Evolutionary conservation across 1,284 basidiomycete genomes (phyloP).

Genomic region (Polyporus tsugae): DNA sequence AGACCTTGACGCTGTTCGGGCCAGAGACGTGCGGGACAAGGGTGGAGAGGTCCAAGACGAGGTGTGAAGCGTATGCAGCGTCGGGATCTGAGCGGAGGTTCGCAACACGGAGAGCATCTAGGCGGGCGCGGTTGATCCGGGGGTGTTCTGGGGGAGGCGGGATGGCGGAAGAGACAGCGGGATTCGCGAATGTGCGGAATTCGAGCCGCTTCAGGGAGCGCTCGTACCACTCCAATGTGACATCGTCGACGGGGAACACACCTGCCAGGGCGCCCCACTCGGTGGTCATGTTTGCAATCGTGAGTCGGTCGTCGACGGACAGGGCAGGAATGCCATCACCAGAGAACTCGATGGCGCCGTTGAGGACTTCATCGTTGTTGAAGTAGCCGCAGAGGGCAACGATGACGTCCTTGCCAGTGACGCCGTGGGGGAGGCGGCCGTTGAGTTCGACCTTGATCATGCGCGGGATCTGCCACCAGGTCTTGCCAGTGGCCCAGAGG

Average conservation of each 20-base stretch:
- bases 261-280: slow-evolving; percentile 99
- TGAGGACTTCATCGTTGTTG: slow-evolving; percentile 97
- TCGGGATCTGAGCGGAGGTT: slow-evolving; percentile 77
- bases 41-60: slow-evolving; percentile 92
- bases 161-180: slow-evolving; percentile 55
- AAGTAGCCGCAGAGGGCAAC: slow-evolving; percentile 97
- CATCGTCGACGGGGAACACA: slow-evolving; percentile 93
- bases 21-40: slow-evolving; percentile 96
- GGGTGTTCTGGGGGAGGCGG: slow-evolving; percentile 85
- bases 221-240: slow-evolving; percentile 90
- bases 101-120: slow-evolving; percentile 70
- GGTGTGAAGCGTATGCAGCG: slow-evolving; percentile 88
- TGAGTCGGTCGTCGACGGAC: slow-evolving; percentile 91
- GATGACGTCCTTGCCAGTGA: slow-evolving; percentile 98
- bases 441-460: slow-evolving; percentile 95
- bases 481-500: slow-evolving; percentile 98
- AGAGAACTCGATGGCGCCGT: slow-evolving; percentile 97
- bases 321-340: slow-evolving; percentile 90
- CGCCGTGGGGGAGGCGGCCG: slow-evolving; percentile 86
- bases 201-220: slow-evolving; percentile 81
- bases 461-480: slow-evolving; percentile 99
- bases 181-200: slow-evolving; percentile 77
- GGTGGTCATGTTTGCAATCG: slow-evolving; percentile 98
- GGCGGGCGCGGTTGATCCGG: slow-evolving; percentile 81
- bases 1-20: slow-evolving; percentile 97